Evolutionary conservation across 371 early-diverging fungal species (phyloP), one percentile per base, ranked within the genome.

Genomic region (Smittium culicis): DNA sequence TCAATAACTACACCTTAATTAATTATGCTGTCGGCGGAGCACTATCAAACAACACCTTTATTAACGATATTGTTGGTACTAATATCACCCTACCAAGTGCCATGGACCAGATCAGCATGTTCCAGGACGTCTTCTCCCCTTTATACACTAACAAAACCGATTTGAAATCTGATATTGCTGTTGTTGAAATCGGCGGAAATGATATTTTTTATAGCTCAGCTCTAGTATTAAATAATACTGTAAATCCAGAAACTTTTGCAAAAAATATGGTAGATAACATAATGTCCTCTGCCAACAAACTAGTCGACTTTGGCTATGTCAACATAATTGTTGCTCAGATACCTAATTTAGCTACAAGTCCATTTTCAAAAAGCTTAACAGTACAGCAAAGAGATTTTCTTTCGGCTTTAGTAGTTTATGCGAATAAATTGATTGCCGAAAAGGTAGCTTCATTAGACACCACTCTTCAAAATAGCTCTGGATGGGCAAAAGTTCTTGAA

Each of bases 71-170:
- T 3, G 3, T 31, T 28, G 25, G 25, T 5, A 24, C 11, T 20
- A 62, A 62, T 62, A 62, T 61, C 0, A 63, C 68, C 28, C 62
- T 70, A 0, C 71, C 71, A 24, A 68, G 68, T 59, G 55, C 62
- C 32, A 31, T 34, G 14, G 68, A 70, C 24, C 71, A 70, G 60
- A 58, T 68, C 28, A 34, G 2, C 25, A 32, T 65, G 31, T 70
- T 34, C 57, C 14, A 30, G 28, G 29, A 62, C 14, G 27, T 58
- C 20, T 57, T 60, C 30, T 5, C 5, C 27, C 8, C 3, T 25
- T 54, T 54, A 28, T 45, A 55, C 29, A 3, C 24, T 25, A 16
- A 32, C 32, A 65, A 65, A 54, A 55, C 5, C 59, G 29, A 35
- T 14, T n/a, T 57, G n/a, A 14, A 57, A 27, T 16, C 8, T 5